phyloP scores from a whole-genome alignment of 257 asterid species.

The Solanum pinnatisectum region DNA sequence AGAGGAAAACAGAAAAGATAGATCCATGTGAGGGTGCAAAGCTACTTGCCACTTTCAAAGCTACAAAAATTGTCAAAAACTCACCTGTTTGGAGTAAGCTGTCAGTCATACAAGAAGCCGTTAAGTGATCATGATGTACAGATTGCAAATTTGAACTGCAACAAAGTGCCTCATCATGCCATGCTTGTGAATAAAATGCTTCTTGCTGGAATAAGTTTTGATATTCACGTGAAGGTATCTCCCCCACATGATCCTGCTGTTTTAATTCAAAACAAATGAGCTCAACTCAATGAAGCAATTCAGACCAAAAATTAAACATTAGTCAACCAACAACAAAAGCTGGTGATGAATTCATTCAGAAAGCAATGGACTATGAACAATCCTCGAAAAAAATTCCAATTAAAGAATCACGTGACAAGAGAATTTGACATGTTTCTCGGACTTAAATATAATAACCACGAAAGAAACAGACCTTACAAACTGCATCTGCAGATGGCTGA shows the following conservation, averaged over 20 bases:
- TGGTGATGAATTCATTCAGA: background rate
- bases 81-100: background rate
- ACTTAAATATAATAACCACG: background rate
- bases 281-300: background rate
- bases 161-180: background rate
- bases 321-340: background rate
- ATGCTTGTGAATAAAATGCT: background rate
- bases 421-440: background rate
- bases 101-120: conserved; percentile 3
- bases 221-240: background rate
- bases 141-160: background rate
- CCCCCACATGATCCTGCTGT: background rate
- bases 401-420: background rate
- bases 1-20: background rate
- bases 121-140: conserved; percentile 6
- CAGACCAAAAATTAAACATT: background rate
- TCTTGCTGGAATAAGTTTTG: conserved; percentile 12
- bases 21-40: background rate
- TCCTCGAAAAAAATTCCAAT: background rate
- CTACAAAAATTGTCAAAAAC: background rate
- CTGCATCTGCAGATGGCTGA: conserved; percentile 4
- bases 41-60: background rate
- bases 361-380: background rate
- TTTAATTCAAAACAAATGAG: background rate
- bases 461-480: conserved; percentile 22